Base-by-base conservation (phyloP, 73 alveolate species). In the Stentor roeselii region DNA sequence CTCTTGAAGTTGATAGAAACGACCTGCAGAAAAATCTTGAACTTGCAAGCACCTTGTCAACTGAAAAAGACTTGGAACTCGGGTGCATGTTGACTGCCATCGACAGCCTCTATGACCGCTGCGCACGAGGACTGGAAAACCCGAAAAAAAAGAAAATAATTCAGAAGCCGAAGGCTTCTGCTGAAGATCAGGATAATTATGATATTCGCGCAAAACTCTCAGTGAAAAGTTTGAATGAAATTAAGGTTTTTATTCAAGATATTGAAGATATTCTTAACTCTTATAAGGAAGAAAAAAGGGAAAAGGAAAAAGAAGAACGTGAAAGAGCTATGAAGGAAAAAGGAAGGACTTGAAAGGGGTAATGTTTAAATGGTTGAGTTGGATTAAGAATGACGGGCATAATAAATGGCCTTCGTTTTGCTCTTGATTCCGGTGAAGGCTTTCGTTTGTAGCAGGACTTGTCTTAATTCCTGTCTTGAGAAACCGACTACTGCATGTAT, bases 1-100 rank as follows among this genome's bases (percentile, higher is more conserved):
- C 32, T 11, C 34, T 88, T 3, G 96, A 90, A 32, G 88, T 83
- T 3, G 67, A 59, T 42, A 88, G 84, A 76, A 41, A 30, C 39
- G 74, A 76, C 1, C 3, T 76, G 76, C 74, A 76, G 39, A 76
- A 76, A 34, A 38, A 76, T 21, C 35, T 76, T 14, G 84, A 76
- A 15, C 6, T 38, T n/a, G 74, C 30, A 37, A 76, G 75, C 38
- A 14, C 36, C 14, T n/a, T 32, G 39, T 78, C 84, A 21, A 76
- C 84, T 21, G 60, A 76, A 76, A 76, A 76, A 76, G 60, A 37
- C 37, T 39, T 76, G 21, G 84, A 37, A 2, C 37, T 76, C 6
- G 84, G 84, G 36, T 76, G 84, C 37, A 76, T 76, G 60, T 40
- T 76, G 36, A 76, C 74, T 15, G 84, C 84, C 6, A 76, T 76